These are phyloP conservation scores for Coleophoma eucalyptorum DNA, from an alignment of 2,329 filamentous ascomycete genomes.

Conservation along the genomic window DNA sequence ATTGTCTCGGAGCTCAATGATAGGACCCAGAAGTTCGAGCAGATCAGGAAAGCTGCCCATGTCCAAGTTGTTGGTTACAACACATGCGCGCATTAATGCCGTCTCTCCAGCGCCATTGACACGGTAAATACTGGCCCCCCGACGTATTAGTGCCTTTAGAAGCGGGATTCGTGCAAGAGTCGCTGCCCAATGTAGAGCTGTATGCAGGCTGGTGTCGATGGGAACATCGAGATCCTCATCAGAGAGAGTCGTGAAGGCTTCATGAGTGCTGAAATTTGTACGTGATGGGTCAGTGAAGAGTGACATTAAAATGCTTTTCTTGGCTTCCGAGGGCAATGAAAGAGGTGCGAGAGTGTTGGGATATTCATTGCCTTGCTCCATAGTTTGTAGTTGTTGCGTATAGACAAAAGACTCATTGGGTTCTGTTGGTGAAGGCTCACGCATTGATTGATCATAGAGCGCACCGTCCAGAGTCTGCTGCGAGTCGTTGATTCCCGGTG, in stretches of 20 bases:
- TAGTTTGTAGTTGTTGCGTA: slow-evolving; percentile 37
- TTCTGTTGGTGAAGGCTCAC: slow-evolving; percentile 67
- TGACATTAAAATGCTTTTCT: slow-evolving; percentile 76
- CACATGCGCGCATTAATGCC: slow-evolving; percentile 85
- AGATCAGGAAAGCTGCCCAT: slow-evolving; percentile 86
- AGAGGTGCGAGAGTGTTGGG: slow-evolving; percentile 62
- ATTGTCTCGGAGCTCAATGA: slow-evolving; percentile 86
- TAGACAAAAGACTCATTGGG: slow-evolving; percentile 78
- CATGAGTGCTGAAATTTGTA: slow-evolving; percentile 69
- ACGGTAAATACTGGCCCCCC: slow-evolving; percentile 82
- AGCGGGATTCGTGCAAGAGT: slow-evolving; percentile 84
- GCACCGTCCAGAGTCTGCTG: slow-evolving; percentile 21
- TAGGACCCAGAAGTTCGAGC: slow-evolving; percentile 81
- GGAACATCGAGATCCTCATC: slow-evolving; percentile 86
- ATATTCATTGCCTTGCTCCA: slow-evolving; percentile 45
- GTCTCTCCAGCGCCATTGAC: slow-evolving; percentile 90
- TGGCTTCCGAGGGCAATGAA: slow-evolving; percentile 63
- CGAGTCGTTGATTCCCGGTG: slow-evolving; percentile 48
- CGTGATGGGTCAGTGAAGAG: slow-evolving; percentile 74
- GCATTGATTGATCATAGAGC: slow-evolving; percentile 54
- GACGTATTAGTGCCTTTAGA: slow-evolving; percentile 74
- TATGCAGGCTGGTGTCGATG: slow-evolving; percentile 84
- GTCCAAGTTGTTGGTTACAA: slow-evolving; percentile 92
- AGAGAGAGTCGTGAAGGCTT: slow-evolving; percentile 71
- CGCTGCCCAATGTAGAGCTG: slow-evolving; percentile 92